These are phyloP conservation scores for Castanea sativa DNA, from an alignment of 306 rosid genomes.

Conservation along the genomic window DNA sequence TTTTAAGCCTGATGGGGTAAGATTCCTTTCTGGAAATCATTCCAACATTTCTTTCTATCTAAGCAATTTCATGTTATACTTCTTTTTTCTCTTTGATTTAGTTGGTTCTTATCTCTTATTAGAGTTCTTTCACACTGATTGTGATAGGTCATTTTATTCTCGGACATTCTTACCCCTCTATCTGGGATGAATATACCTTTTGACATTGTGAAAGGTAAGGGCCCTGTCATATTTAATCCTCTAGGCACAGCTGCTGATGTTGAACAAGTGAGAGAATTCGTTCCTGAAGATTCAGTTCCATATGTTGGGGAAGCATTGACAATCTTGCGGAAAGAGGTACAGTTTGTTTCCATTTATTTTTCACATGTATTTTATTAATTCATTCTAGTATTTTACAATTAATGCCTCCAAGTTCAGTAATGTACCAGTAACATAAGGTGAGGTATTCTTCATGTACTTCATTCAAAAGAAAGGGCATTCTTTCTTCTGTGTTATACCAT, in stretches of 20 bases:
- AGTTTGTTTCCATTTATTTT: constrained; percentile 3
- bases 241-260: constrained; percentile 62
- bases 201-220: constrained; percentile 96
- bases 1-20: constrained; percentile 96
- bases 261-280: constrained; percentile 73
- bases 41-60: background rate
- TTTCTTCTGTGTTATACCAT: background rate
- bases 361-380: constrained; percentile 3
- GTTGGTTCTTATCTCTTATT: constrained; percentile 4
- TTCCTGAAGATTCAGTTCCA: constrained; percentile 94
- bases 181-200: constrained; percentile 98
- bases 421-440: background rate
- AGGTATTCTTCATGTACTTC: background rate
- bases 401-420: constrained; percentile 2
- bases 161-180: constrained; percentile 95
- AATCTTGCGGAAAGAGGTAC: constrained; percentile 83
- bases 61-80: background rate
- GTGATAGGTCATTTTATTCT: constrained; percentile 88
- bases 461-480: background rate
- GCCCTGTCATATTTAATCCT: constrained; percentile 85
- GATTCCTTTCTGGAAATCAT: constrained; percentile 20
- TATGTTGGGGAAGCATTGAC: constrained; percentile 93
- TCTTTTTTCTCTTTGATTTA: background rate
- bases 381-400: constrained; percentile 9
- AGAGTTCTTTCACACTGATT: constrained; percentile 18